These are phyloP conservation scores for Auriculariales sp. DNA, from an alignment of 768 basidiomycete genomes.

Conservation along the genomic window DNA sequence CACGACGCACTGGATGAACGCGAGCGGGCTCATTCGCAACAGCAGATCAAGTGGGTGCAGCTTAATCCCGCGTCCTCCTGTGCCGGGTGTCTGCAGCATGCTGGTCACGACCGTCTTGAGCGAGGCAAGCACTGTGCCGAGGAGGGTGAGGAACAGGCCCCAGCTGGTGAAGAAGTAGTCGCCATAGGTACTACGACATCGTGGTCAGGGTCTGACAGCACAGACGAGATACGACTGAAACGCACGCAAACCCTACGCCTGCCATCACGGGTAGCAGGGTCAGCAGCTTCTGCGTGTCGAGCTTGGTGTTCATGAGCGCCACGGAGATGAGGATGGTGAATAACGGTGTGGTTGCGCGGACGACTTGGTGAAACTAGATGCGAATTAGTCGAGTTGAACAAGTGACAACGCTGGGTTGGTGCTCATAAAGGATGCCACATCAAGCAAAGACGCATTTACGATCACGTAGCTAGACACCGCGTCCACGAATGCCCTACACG, in stretches of 20 bases:
- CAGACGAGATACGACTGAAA: constrained; percentile 8
- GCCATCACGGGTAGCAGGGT: constrained; percentile 73
- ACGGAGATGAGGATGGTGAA: constrained; percentile 76
- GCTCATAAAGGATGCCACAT: too few species aligned
- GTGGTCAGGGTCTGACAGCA: background rate
- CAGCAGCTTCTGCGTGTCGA: constrained; percentile 47
- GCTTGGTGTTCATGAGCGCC: constrained; percentile 45
- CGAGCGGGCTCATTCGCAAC: constrained; percentile 81
- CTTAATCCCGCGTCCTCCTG: constrained; percentile 14
- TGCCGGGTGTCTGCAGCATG: constrained; percentile 39
- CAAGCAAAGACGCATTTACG: too few species aligned
- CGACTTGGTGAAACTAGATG: constrained; percentile 98
- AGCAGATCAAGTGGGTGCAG: constrained; percentile 77
- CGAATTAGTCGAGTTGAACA: too few species aligned
- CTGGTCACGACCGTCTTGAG: constrained; percentile 90
- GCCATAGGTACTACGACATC: constrained; percentile 61
- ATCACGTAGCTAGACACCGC: too few species aligned
- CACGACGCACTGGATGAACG: constrained; percentile 72
- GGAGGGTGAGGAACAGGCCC: constrained; percentile 76
- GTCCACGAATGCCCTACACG: too few species aligned
- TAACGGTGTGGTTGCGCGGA: constrained; percentile 82
- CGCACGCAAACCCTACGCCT: constrained; percentile 85
- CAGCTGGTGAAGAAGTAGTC: constrained; percentile 84
- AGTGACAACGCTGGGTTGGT: too few species aligned
- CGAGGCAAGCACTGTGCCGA: constrained; percentile 85